A percentile compares a stretch with the other conserved stretches of the same genome.
Conservation (phyloP, 129 eudicot species). For the Escallonia herrerae region DNA sequence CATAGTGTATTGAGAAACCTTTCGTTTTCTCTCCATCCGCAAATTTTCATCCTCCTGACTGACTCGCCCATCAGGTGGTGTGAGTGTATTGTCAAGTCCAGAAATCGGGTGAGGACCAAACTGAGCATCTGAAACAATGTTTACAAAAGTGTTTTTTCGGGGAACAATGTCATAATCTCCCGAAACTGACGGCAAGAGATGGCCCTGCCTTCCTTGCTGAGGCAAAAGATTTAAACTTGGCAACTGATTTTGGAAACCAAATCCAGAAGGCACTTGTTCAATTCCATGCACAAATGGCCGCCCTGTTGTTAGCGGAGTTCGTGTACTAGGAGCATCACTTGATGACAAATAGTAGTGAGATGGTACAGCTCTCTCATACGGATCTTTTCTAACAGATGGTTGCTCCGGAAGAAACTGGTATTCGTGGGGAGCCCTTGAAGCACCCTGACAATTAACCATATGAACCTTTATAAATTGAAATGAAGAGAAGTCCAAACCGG, state of each 20-base stretch:
- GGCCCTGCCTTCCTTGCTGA: constrained; percentile 50
- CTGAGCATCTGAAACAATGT: constrained; percentile 37
- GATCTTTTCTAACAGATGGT: constrained; percentile 65
- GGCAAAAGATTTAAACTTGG: constrained; percentile 42
- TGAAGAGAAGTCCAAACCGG: too few relatives aligned
- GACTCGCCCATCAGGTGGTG: constrained; percentile 46
- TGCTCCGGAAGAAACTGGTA: constrained; percentile 93
- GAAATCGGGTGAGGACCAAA: constrained; percentile 49
- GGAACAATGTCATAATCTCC: constrained; percentile 42
- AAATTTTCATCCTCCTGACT: constrained; percentile 51
- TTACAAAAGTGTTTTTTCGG: constrained; percentile 28
- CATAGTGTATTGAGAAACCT: constrained; percentile 34
- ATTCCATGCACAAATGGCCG: constrained; percentile 31
- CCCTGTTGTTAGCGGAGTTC: constrained; percentile 29
- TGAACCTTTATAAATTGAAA: background rate
- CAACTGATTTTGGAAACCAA: constrained; percentile 37
- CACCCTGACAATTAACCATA: constrained; percentile 34
- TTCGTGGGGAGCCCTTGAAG: constrained; percentile 52
- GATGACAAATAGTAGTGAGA: constrained; percentile 60
- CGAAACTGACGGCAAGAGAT: constrained; percentile 32
- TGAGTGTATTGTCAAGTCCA: constrained; percentile 47
- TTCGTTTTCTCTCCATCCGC: constrained; percentile 69
- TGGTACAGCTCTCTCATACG: constrained; percentile 53
- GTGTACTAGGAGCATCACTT: constrained; percentile 35
- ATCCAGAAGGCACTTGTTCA: constrained; percentile 47